Evolutionary conservation across 345 rosid species (phyloP).

Genomic region (Cardamine occulta): DNA sequence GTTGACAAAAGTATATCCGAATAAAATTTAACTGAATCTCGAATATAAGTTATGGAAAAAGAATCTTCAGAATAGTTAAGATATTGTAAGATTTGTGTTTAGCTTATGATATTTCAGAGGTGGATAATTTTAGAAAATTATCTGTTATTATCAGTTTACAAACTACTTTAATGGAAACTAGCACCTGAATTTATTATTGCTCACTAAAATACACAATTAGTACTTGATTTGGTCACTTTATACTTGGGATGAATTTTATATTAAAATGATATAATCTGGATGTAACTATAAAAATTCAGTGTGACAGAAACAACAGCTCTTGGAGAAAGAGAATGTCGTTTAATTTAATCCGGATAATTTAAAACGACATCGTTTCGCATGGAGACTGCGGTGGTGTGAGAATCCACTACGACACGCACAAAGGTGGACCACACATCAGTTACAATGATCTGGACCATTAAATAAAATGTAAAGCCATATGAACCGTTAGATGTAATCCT

Average conservation of each 20-base stretch:
- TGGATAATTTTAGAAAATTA: conserved; percentile 12
- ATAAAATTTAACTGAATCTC: background rate
- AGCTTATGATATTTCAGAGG: background rate
- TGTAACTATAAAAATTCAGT: conserved; percentile 1
- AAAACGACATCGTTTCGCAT: background rate
- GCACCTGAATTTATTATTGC: background rate
- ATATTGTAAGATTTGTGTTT: conserved; percentile 24
- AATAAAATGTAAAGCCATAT: background rate
- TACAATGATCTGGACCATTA: conserved; percentile 34
- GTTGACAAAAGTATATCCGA: conserved; percentile 13
- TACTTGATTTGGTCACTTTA: background rate
- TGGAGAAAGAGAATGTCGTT: conserved; percentile 29
- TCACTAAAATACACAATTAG: background rate
- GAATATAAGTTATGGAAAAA: background rate
- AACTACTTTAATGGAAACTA: background rate
- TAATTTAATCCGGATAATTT: background rate
- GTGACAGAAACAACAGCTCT: background rate
- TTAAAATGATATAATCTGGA: background rate
- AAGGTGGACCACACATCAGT: conserved; percentile 18
- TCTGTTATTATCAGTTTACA: conserved; percentile 4
- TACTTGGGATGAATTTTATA: background rate
- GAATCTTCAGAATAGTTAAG: background rate
- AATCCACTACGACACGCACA: conserved; percentile 13
- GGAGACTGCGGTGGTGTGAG: background rate
- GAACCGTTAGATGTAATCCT: conserved; percentile 35